phyloP scores from a whole-genome alignment of 495 filamentous ascomycete genomes.

The Daldinia grandis region DNA sequence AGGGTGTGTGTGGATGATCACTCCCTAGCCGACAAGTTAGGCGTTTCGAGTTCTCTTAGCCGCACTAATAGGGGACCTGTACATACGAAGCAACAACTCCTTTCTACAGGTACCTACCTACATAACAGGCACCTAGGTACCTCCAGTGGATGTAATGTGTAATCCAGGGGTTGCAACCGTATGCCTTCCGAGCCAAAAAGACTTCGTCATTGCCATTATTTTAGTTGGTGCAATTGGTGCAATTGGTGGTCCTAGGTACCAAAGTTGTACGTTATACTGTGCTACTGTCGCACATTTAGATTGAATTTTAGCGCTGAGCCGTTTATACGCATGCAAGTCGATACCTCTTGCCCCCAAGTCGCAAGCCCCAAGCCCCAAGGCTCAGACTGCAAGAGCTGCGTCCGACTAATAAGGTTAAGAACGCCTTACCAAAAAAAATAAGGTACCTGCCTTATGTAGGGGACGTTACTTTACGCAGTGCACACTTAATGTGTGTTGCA shows the following conservation, averaged over 20 bases:
- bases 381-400: slow-evolving; percentile 15
- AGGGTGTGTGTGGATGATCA: slow-evolving; percentile 28
- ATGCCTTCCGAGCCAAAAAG: slow-evolving; percentile 18
- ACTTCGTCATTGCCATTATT: slow-evolving; percentile 14
- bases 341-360: slow-evolving; percentile 19
- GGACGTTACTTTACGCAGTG: not conserved
- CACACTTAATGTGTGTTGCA: not conserved
- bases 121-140: no score
- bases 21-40: slow-evolving; percentile 28
- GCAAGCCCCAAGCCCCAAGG: no score
- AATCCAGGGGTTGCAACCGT: slow-evolving; percentile 12
- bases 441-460: not conserved
- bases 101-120: not conserved
- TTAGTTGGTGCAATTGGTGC: not conserved
- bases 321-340: slow-evolving; percentile 28
- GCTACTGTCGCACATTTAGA: slow-evolving; percentile 35
- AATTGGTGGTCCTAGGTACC: slow-evolving; percentile 2
- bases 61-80: slow-evolving; percentile 23
- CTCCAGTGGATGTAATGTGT: not conserved
- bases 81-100: slow-evolving; percentile 14
- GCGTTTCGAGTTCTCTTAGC: slow-evolving; percentile 39
- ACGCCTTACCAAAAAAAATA: slow-evolving; percentile 10
- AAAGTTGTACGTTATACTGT: slow-evolving; percentile 16
- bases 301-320: slow-evolving; percentile 39
- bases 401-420: slow-evolving; percentile 22